Percentiles rank a stretch among this genome's conserved stretches.
phyloP scores from a whole-genome alignment of 805 yeast genomes.

The Cyberlindnera japonica region DNA sequence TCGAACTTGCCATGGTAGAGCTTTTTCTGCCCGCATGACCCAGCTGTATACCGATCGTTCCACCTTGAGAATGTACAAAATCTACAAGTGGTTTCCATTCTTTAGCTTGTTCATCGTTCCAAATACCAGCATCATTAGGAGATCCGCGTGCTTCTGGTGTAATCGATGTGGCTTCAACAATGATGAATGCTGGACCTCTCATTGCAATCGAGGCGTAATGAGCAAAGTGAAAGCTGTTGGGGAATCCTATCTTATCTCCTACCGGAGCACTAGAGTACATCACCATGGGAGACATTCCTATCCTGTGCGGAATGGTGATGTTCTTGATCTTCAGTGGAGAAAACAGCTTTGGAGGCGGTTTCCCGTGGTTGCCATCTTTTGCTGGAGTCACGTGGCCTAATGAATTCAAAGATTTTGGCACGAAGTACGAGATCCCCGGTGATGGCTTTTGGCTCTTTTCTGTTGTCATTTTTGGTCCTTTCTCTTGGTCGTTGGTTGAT shows the following conservation, averaged over 20 bases:
- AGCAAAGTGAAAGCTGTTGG: not conserved
- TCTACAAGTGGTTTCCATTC: not conserved
- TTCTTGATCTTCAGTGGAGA: not conserved
- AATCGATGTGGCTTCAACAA: not conserved
- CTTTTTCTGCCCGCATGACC: not conserved
- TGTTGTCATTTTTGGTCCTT: too few relatives aligned
- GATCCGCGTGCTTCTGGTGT: not conserved
- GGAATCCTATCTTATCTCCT: not conserved
- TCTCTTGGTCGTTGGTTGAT: too few relatives aligned
- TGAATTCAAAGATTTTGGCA: slow-evolving; percentile 2
- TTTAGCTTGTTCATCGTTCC: slow-evolving; percentile 44
- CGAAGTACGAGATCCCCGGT: slow-evolving; percentile 4
- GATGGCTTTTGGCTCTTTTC: too few relatives aligned
- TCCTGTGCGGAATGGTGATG: not conserved
- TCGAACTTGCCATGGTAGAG: not conserved
- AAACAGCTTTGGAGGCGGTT: not conserved
- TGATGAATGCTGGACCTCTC: not conserved
- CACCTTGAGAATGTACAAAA: not conserved
- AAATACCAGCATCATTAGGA: slow-evolving; percentile 35
- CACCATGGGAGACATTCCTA: not conserved
- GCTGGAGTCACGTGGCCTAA: not conserved
- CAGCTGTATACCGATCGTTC: not conserved
- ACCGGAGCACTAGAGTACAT: not conserved
- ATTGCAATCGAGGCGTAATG: not conserved
- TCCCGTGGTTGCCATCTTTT: too few relatives aligned